Base-by-base conservation (phyloP, 495 filamentous ascomycete genomes). In the Trichoderma asperelloides region DNA sequence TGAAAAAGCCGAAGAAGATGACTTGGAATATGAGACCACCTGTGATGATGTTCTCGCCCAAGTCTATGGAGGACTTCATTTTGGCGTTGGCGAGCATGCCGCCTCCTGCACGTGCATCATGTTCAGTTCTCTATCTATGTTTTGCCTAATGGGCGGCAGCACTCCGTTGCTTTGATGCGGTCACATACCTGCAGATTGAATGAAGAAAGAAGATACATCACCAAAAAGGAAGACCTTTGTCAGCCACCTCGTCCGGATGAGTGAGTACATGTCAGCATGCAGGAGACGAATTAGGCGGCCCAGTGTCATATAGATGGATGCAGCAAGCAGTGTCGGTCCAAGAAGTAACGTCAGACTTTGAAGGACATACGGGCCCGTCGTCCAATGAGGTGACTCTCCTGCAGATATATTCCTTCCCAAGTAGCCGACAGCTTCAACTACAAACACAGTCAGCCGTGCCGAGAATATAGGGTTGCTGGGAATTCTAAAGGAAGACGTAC, bases 1-100 rank as follows among this genome's bases (percentile, higher is more conserved):
- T 66, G 70, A 86, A 86, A 27, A 84, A 71, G 0, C 74, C 78
- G 69, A 85, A 85, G 68, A 80, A 78, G 43, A 80, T 49, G 18
- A 85, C 79, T 55, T 85, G 83, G 21, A 83, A 71, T 43, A 82
- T 67, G 15, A 81, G 71, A 3, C 77, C 79, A 0, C 64, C 75
- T 6, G 84, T 65, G 3, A 85, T 75, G 15, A 84, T 74, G 13
- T 74, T 73, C 64, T 82, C 69, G 27, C 81, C 83, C 39, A 40
- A 40, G 39, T 40, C 39, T 40, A 40, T 40, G 6, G 39, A 6
- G 39, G 39, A 40, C 8, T 73, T 70, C 1, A 77, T 49, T 30
- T 71, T 66, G 13, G 66, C 66, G 0, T 62, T 69, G 9, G 40
- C 18, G n/a, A 80, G 68, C 7, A 69, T 75, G 23, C 78, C 78